Evolutionary conservation across 2,329 filamentous ascomycete genomes (phyloP), one percentile per base, ranked within the genome.

Genomic region (Ophiostoma perfectum): DNA sequence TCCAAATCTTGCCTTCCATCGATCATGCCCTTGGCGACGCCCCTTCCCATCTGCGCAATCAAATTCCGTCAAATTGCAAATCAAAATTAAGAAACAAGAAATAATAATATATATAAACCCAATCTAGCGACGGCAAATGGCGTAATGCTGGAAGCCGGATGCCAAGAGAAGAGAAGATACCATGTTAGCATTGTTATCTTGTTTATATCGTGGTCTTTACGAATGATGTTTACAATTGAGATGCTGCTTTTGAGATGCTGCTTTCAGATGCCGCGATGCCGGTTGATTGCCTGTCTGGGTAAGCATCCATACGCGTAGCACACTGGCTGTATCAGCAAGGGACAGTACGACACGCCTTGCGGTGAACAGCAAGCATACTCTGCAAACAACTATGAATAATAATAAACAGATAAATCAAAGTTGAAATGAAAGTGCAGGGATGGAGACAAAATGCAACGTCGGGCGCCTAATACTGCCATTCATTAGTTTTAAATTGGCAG

Each of bases 371-470:
- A 27, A 27, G 27, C 27, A 12, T 44, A 44, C 11, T 44, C 6
- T 8, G 42, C 6, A 44, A 44, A 12, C 6, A 44, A 44, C 42
- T 44, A 44, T 5, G 42, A 5, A 44, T 44, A 44, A n/a, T n/a
- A n/a, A 27, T 27, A 27, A 27, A 27, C 27, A 27, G 27, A 27
- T 27, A 27, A 27, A 27, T 27, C 27, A 27, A 27, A 27, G 27
- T 27, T 18, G 27, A 60, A 60, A 60, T 38, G 7, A 39, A 39
- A 60, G 55, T 12, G 6, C 18, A 60, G 55, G 55, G 55, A 38
- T 60, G 27, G 49, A 18, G 45, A 36, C 49, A 60, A 18, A 60
- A 60, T 60, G 55, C 55, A 60, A 60, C 55, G 55, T 38, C 55
- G 55, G 55, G 55, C 55, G 55, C 55, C 55, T 60, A 60, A 60